Base-by-base conservation (phyloP, 2,329 filamentous ascomycete species). In the Alternaria panax region DNA sequence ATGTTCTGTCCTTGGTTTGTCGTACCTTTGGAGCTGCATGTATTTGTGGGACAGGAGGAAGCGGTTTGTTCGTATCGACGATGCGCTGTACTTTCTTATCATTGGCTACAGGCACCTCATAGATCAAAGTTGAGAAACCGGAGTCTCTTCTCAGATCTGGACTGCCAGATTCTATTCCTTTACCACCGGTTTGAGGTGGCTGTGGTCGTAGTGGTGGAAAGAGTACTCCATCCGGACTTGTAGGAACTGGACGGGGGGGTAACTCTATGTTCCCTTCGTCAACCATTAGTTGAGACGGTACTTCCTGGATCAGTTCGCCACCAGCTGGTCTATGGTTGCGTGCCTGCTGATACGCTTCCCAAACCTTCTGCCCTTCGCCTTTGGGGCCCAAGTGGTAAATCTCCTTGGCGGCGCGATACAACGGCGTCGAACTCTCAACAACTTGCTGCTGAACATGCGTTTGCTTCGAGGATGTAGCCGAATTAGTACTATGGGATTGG, bases 321-420 rank as follows among this genome's bases (percentile, higher is more conserved):
- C 47, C 25, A 7, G 20, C 47, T 25, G 59, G 28, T 11, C 55
- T 62, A 45, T 54, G 59, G 18, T 63, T 65, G 2, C 63, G 58
- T 32, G 47, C 45, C 32, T 42, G 46, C 47, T 60, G 62, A 7
- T 70, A 60, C 12, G 58, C 60, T 45, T 54, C 59, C 69, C 68
- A 71, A 14, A 71, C 42, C 18, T 68, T 57, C 24, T 73, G 66
- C 4, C 67, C 67, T 63, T 75, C 73, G n/a, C 70, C 70, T 51
- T 68, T 36, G 14, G 70, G 71, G 1, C 71, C 69, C 18, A 48
- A 30, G 11, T 59, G 25, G 41, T 74, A 74, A 22, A 74, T 70
- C 2, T 61, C 59, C 46, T 62, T 69, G 11, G 62, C 65, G 6
- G 47, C 51, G 22, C 55, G 60, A 30, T 59, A 66, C 18, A 38